These are phyloP conservation scores for Lipomyces kockii DNA, from an alignment of 805 yeast genomes.

Conservation along the genomic window DNA sequence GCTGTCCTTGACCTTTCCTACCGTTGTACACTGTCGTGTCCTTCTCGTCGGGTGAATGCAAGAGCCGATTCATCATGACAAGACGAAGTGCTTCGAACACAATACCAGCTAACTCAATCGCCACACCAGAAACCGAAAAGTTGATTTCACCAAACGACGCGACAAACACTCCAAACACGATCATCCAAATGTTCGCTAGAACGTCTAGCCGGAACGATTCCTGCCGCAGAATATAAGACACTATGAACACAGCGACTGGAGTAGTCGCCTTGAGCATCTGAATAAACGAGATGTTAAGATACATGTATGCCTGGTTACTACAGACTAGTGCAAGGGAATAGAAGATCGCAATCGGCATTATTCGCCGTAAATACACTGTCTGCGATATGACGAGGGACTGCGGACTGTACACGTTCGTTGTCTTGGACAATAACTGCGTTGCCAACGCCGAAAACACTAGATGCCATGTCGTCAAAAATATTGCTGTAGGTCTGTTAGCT, in stretches of 20 bases:
- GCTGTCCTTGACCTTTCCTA: slow-evolving; percentile 15
- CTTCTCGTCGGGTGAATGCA: slow-evolving; percentile 31
- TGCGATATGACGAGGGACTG: slow-evolving; percentile 32
- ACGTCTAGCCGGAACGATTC: slow-evolving; percentile 35
- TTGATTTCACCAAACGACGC: slow-evolving; percentile 40
- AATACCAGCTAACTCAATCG: slow-evolving; percentile 36
- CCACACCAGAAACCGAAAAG: slow-evolving; percentile 33
- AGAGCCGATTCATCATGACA: slow-evolving; percentile 38
- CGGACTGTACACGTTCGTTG: slow-evolving; percentile 29
- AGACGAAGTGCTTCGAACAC: slow-evolving; percentile 39
- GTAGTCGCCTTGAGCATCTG: slow-evolving; percentile 41
- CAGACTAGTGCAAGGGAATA: slow-evolving; percentile 38
- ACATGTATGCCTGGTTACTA: slow-evolving; percentile 38
- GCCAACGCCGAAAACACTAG: slow-evolving; percentile 38
- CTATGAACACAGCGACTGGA: slow-evolving; percentile 39
- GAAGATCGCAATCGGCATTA: slow-evolving; percentile 40
- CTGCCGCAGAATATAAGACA: slow-evolving; percentile 35
- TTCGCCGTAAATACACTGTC: slow-evolving; percentile 30
- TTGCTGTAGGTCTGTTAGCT: slow-evolving; percentile 20
- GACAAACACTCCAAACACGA: slow-evolving; percentile 39
- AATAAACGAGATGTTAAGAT: slow-evolving; percentile 40
- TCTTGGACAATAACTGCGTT: slow-evolving; percentile 36
- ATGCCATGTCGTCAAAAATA: slow-evolving; percentile 41
- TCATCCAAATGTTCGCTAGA: slow-evolving; percentile 38
- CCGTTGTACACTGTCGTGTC: slow-evolving; percentile 22